Conservation (phyloP, 306 rosid genomes). For the Pyrus betulifolia region DNA sequence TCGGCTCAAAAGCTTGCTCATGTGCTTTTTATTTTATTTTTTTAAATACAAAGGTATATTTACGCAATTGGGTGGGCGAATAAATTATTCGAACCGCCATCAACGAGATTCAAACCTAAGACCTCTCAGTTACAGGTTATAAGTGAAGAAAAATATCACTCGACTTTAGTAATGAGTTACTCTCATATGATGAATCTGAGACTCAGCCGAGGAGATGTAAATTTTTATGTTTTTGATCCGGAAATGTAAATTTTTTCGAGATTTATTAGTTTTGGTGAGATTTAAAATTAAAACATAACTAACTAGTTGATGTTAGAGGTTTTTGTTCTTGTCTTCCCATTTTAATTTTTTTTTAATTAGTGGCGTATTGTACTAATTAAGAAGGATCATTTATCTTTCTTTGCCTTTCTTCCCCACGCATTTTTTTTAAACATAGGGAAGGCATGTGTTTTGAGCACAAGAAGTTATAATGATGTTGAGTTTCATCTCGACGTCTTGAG, state of each 20-base stretch:
- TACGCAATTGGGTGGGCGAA: no score
- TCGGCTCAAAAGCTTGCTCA: neutral
- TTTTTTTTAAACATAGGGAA: neutral
- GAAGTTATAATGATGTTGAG: neutral
- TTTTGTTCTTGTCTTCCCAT: slow-evolving; percentile 2
- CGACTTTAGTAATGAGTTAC: no score
- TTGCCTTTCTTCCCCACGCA: neutral
- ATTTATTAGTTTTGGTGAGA: neutral
- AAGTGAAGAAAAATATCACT: no score
- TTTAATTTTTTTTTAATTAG: neutral
- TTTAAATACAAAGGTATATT: no score
- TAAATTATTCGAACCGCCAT: no score
- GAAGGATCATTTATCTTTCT: neutral
- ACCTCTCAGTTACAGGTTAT: no score
- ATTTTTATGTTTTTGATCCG: slow-evolving; percentile 17
- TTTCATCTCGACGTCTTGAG: neutral
- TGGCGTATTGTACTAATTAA: neutral
- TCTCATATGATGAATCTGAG: neutral
- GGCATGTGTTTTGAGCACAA: neutral
- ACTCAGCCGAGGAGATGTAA: neutral
- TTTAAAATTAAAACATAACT: neutral
- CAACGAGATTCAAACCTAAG: no score
- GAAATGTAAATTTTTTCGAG: slow-evolving; percentile 41
- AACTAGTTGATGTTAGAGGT: neutral
- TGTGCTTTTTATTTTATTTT: neutral